A percentile compares a stretch with the other conserved stretches of the same genome.
These are phyloP conservation scores for Pneumocystis canis DNA, from an alignment of 1,139 yeast genomes.

Conservation along the genomic window DNA sequence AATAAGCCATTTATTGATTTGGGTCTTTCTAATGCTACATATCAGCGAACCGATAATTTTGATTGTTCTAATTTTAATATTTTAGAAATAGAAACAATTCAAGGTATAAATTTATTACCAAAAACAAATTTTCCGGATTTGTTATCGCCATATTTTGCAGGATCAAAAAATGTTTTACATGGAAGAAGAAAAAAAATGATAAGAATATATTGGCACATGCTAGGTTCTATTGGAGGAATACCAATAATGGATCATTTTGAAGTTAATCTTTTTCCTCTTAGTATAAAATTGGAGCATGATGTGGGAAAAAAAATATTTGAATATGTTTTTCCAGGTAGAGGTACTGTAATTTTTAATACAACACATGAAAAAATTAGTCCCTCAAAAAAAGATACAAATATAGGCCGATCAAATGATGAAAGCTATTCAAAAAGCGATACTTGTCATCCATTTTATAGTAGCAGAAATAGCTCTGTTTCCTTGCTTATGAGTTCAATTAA, in stretches of 20 bases:
- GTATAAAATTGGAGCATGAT: constrained; percentile 55
- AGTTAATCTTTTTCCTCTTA: constrained; percentile 46
- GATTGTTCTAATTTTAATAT: constrained; percentile 52
- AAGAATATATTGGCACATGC: constrained; percentile 52
- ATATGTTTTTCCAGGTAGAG: constrained; percentile 48
- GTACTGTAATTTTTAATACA: constrained; percentile 13
- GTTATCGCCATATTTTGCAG: constrained; percentile 36
- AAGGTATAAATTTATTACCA: constrained; percentile 54
- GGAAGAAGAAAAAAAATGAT: constrained; percentile 28
- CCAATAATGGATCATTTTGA: constrained; percentile 42
- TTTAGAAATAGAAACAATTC: constrained; percentile 46
- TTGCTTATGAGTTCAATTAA: background rate
- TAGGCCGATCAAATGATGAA: constrained; percentile 1
- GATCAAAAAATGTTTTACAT: constrained; percentile 20
- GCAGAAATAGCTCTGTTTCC: background rate
- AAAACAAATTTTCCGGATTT: constrained; percentile 56
- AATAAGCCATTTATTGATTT: constrained; percentile 59
- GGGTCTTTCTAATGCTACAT: constrained; percentile 48
- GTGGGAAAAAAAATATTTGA: constrained; percentile 48
- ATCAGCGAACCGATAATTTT: constrained; percentile 43
- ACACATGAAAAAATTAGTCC: constrained; percentile 2
- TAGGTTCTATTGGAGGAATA: constrained; percentile 78
- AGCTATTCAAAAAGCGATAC: background rate
- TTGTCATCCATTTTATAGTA: constrained; percentile 1
- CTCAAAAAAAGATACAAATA: background rate